A percentile compares a stretch with the other conserved stretches of the same genome.
Conservation (phyloP, 208 protist genomes). For the Porcisia deanei region DNA sequence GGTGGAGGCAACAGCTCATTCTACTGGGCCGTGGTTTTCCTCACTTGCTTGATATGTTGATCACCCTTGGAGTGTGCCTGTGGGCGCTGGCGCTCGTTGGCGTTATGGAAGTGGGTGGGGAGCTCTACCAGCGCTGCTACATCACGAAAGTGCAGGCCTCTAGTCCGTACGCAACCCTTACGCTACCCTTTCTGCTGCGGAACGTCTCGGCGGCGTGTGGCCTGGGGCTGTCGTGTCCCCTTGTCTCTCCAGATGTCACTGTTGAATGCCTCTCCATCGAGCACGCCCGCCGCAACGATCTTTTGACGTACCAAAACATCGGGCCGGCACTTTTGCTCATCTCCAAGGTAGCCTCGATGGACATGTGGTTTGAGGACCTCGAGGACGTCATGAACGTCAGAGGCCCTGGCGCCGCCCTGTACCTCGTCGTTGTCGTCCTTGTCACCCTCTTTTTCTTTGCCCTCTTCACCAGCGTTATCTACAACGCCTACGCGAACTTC, state of each 20-base stretch:
- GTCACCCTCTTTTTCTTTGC: constrained; percentile 17
- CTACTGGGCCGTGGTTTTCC: constrained; percentile 32
- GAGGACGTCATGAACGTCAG: constrained; percentile 44
- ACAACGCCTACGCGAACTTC: constrained; percentile 19
- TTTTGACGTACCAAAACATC: constrained; percentile 39
- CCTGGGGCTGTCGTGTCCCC: constrained; percentile 11
- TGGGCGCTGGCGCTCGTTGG: constrained; percentile 43
- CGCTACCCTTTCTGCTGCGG: constrained; percentile 21
- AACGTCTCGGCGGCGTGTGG: constrained; percentile 21
- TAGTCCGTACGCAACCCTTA: constrained; percentile 2
- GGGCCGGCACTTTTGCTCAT: constrained; percentile 40
- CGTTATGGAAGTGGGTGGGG: constrained; percentile 28
- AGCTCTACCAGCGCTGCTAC: constrained; percentile 38
- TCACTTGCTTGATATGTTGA: constrained; percentile 30
- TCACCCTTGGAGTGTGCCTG: constrained; percentile 29
- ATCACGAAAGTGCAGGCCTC: constrained; percentile 13
- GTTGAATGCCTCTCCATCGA: constrained; percentile 19
- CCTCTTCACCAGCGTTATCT: constrained; percentile 14
- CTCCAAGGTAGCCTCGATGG: constrained; percentile 38
- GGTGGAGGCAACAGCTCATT: constrained; percentile 26
- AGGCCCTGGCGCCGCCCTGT: constrained; percentile 38
- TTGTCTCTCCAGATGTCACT: constrained; percentile 10
- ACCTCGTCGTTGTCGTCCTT: constrained; percentile 31
- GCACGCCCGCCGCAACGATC: constrained; percentile 8
- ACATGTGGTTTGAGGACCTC: constrained; percentile 54